A percentile compares a stretch with the other conserved stretches of the same genome.
phyloP scores from a whole-genome alignment of 768 basidiomycete genomes.

The Rhodotorula graminis region DNA sequence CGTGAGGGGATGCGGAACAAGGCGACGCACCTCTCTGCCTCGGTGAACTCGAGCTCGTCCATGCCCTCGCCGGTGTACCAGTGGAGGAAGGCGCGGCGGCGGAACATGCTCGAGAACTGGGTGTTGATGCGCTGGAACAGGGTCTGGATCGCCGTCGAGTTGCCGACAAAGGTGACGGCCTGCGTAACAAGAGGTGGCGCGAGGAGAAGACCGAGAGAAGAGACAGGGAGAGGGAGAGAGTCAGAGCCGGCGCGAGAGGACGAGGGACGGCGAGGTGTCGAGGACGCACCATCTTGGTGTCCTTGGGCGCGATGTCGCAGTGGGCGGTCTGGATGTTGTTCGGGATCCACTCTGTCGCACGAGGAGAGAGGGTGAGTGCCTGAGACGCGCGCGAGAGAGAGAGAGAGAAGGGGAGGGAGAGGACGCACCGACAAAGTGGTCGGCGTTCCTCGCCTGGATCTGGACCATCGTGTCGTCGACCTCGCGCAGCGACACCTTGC shows the following conservation, averaged over 20 bases:
- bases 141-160: slow-evolving; percentile 95
- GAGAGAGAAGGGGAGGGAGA: not conserved
- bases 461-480: slow-evolving; percentile 99
- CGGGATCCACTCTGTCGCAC: slow-evolving; percentile 79
- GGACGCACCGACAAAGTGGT: not conserved
- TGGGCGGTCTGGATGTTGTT: slow-evolving; percentile 97
- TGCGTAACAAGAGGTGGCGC: not conserved
- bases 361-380: not conserved
- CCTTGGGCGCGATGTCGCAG: slow-evolving; percentile 94
- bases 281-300: slow-evolving; percentile 46
- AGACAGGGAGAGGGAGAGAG: not conserved
- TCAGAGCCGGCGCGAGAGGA: no score
- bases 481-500: slow-evolving; percentile 99
- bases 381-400: not conserved
- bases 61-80: slow-evolving; percentile 69
- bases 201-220: not conserved
- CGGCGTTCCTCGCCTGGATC: slow-evolving; percentile 76
- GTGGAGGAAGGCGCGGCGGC: slow-evolving; percentile 57
- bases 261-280: no score
- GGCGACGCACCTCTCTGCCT: slow-evolving; percentile 72
- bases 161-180: slow-evolving; percentile 93
- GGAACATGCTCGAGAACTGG: slow-evolving; percentile 92
- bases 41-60: slow-evolving; percentile 98
- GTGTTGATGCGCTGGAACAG: slow-evolving; percentile 98
- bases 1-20: no score